A percentile compares a stretch with the other conserved stretches of the same genome.
Evolutionary conservation across 257 asterid species (phyloP).

Genomic region (Echites panduratus): DNA sequence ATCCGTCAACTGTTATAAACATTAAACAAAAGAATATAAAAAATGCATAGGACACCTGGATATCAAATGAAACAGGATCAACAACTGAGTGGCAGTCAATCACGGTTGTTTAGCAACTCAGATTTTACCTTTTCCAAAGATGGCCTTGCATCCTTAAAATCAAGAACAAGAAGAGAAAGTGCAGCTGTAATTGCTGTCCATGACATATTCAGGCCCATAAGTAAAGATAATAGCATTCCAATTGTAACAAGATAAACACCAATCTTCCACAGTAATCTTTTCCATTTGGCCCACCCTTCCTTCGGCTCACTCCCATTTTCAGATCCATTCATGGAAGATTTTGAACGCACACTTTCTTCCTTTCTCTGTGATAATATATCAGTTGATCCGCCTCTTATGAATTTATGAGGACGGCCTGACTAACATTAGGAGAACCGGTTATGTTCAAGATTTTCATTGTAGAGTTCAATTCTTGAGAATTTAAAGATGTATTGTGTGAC

Average conservation of each 20-base stretch:
- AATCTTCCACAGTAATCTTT: conserved; percentile 46
- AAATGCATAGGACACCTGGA: conserved; percentile 87
- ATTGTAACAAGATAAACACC: conserved; percentile 70
- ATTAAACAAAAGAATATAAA: conserved; percentile 91
- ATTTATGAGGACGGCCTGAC: neutral
- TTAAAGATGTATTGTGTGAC: conserved; percentile 47
- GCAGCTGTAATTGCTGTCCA: conserved; percentile 96
- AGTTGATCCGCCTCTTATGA: conserved; percentile 22
- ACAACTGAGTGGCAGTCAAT: conserved; percentile 1
- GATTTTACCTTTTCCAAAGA: conserved; percentile 61
- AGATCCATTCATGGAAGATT: conserved; percentile 15
- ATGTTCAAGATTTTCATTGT: conserved; percentile 19
- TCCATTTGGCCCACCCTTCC: conserved; percentile 40
- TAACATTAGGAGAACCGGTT: conserved; percentile 19
- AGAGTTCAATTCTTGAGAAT: conserved; percentile 37
- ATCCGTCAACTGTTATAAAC: conserved; percentile 85
- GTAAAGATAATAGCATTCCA: conserved; percentile 69
- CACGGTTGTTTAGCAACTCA: neutral
- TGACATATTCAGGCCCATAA: conserved; percentile 81
- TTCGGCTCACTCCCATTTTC: conserved; percentile 29
- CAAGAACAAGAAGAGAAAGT: conserved; percentile 77
- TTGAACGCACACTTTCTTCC: conserved; percentile 18
- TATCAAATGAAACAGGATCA: conserved; percentile 1
- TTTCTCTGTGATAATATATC: conserved; percentile 7
- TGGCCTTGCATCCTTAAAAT: conserved; percentile 82